Percentiles rank a stretch among this genome's conserved stretches.
Conservation (phyloP, 805 yeast species). For the Suhomyces kilbournensis region DNA sequence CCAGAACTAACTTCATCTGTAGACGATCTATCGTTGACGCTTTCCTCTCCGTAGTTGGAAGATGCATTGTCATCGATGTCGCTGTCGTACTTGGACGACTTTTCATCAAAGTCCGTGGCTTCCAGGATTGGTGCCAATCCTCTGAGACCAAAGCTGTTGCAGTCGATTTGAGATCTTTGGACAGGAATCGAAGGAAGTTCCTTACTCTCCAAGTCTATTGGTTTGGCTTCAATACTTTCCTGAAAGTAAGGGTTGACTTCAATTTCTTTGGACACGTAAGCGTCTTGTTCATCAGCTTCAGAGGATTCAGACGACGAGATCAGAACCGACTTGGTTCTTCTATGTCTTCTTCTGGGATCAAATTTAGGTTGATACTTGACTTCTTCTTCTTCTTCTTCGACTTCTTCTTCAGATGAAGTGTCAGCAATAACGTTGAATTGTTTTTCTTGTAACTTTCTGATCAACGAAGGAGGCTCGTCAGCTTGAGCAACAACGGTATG, state of each 20-base stretch:
- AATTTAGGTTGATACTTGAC: slow-evolving; percentile 6
- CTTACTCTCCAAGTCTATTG: slow-evolving; percentile 6
- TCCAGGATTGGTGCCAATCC: slow-evolving; percentile 42
- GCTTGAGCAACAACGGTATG: slow-evolving; percentile 6
- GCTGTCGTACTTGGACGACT: slow-evolving; percentile 31
- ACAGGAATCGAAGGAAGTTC: slow-evolving; percentile 9
- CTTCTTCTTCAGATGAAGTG: slow-evolving; percentile 10
- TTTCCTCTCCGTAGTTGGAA: slow-evolving; percentile 15
- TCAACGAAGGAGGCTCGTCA: slow-evolving; percentile 8
- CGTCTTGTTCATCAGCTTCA: slow-evolving; percentile 12
- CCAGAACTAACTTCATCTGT: slow-evolving; percentile 26
- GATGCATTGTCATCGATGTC: slow-evolving; percentile 18
- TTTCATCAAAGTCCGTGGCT: slow-evolving; percentile 27
- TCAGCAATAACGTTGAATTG: slow-evolving; percentile 7
- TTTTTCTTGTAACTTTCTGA: slow-evolving; percentile 9
- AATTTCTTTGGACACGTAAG: slow-evolving; percentile 4
- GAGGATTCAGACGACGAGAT: slow-evolving; percentile 17
- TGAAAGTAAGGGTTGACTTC: slow-evolving; percentile 7
- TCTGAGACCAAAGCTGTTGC: slow-evolving; percentile 22
- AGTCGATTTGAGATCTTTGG: slow-evolving; percentile 19
- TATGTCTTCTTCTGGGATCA: slow-evolving; percentile 20
- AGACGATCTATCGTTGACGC: slow-evolving; percentile 14
- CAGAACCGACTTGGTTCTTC: slow-evolving; percentile 14
- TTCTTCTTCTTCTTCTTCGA: slow-evolving; percentile 3
- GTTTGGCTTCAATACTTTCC: slow-evolving; percentile 14